Conservation (phyloP, 257 asterid species). For the Solanum microdontum region DNA sequence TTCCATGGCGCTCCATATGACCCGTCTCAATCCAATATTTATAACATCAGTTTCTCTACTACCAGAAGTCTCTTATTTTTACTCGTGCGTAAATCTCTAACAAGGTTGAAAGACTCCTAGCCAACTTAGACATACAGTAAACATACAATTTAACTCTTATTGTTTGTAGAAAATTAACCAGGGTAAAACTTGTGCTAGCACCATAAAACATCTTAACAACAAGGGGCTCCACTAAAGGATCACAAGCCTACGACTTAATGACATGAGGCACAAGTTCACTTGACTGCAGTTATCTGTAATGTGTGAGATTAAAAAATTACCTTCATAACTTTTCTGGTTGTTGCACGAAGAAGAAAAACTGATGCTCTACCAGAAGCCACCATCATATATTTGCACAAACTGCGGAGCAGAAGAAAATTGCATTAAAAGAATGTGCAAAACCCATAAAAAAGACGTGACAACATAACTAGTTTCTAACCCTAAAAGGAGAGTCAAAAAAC, state of each 20-base stretch:
- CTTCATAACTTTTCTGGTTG: constrained; percentile 14
- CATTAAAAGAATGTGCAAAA: neutral
- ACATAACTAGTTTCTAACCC: neutral
- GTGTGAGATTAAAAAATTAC: neutral
- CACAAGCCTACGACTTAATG: constrained; percentile 33
- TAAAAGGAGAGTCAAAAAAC: neutral
- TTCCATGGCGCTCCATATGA: neutral
- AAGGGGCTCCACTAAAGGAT: neutral
- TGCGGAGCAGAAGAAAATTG: constrained; percentile 9
- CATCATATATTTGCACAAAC: constrained; percentile 85
- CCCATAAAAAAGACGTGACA: neutral
- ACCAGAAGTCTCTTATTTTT: neutral
- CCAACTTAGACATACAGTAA: neutral
- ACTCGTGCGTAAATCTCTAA: neutral
- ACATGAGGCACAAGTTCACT: constrained; percentile 12
- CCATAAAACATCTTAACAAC: neutral
- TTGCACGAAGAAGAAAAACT: constrained; percentile 45
- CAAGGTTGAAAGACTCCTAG: neutral
- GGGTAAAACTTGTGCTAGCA: neutral
- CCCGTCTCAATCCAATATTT: neutral
- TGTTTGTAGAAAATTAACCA: neutral
- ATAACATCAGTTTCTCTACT: neutral
- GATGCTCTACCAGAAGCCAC: constrained; percentile 92
- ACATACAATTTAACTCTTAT: neutral
- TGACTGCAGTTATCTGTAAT: neutral